Conservation (phyloP, 345 rosid genomes). For the Arabidopsis suecica region DNA sequence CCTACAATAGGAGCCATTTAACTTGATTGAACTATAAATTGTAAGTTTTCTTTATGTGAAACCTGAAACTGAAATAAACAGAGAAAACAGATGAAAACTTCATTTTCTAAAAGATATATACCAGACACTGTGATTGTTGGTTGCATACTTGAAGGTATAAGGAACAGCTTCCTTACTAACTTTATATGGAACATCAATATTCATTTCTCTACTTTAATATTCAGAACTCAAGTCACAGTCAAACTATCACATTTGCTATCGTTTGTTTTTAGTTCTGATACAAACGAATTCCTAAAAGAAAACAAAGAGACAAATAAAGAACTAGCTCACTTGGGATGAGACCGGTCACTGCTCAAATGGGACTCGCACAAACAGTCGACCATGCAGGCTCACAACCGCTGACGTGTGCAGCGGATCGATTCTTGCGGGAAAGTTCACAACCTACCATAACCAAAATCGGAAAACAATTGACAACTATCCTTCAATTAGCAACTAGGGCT, state of each 20-base stretch:
- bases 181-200: conserved; percentile 4
- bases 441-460: conserved; percentile 47
- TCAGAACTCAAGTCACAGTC: conserved; percentile 21
- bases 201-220: conserved; percentile 14
- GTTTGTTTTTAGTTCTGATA: conserved; percentile 14
- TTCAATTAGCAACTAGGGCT: conserved; percentile 11
- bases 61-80: not conserved
- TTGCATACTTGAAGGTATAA: conserved; percentile 7
- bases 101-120: not conserved
- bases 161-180: conserved; percentile 12
- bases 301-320: conserved; percentile 6
- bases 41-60: not conserved
- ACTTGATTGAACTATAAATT: too few relatives aligned
- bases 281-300: conserved; percentile 34
- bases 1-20: too few relatives aligned
- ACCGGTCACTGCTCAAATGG: conserved; percentile 62
- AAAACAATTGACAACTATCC: not conserved
- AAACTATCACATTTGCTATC: conserved; percentile 30
- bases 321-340: conserved; percentile 26
- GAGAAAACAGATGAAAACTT: not conserved
- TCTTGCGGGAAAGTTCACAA: conserved; percentile 78
- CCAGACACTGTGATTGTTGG: conserved; percentile 4
- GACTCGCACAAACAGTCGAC: conserved; percentile 77
- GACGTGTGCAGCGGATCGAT: conserved; percentile 85
- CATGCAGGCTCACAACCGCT: conserved; percentile 89